Conservation (phyloP, 352 stramenopile genomes). For the Labyrinthula sp. region DNA sequence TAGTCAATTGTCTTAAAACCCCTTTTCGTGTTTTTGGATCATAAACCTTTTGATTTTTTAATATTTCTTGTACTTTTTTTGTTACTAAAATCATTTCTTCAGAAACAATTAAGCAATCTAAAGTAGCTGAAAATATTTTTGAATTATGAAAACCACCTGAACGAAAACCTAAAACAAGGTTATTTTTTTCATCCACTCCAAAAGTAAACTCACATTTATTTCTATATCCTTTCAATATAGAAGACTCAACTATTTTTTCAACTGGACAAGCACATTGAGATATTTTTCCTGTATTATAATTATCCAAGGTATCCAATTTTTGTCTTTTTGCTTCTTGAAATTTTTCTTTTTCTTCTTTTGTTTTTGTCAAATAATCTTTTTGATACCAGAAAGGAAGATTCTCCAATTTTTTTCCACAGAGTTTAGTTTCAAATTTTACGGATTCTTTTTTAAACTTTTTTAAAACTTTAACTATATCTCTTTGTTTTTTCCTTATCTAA, state of each 20-base stretch:
- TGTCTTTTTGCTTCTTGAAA: constrained; percentile 1
- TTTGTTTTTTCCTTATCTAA: constrained; percentile 23
- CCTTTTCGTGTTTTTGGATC: too few species aligned
- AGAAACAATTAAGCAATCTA: too few species aligned
- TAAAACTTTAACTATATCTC: constrained; percentile 13
- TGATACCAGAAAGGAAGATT: constrained; percentile 9
- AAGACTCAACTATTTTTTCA: constrained; percentile 57
- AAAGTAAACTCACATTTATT: constrained; percentile 96
- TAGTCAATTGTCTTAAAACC: too few species aligned
- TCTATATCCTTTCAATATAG: constrained; percentile 58
- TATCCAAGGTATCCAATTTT: constrained; percentile 1
- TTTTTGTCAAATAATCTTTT: constrained; percentile 7
- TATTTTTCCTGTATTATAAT: background rate
- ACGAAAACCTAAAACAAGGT: constrained; percentile 59
- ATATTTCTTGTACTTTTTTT: too few species aligned
- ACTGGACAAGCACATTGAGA: constrained; percentile 45
- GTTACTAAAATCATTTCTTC: too few species aligned
- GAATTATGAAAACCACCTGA: constrained; percentile 53
- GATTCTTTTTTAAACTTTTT: background rate
- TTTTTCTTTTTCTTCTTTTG: constrained; percentile 6
- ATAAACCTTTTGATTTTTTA: too few species aligned
- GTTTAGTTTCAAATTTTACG: constrained; percentile 1
- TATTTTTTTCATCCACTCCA: constrained; percentile 47
- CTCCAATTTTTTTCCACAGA: background rate
- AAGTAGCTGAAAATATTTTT: too few species aligned